Percentiles rank a stretch among this genome's conserved stretches.
Conservation (phyloP, 805 yeast species). For the Metahyphopichia silvanorum region DNA sequence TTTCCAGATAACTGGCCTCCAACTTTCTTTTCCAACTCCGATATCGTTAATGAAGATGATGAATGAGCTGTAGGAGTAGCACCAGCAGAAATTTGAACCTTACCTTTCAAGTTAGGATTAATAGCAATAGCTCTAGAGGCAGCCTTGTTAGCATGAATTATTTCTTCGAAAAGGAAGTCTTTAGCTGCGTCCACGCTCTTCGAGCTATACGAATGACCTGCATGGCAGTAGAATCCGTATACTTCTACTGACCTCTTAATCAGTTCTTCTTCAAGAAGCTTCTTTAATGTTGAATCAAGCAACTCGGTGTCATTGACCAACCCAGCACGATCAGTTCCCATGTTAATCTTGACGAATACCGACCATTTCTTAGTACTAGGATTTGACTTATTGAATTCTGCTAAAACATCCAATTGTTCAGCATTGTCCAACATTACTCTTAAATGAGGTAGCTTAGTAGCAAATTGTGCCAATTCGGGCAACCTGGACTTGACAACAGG, state of each 20-base stretch:
- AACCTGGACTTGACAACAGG: conserved; percentile 47
- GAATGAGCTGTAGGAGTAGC: conserved; percentile 82
- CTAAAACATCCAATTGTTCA: conserved; percentile 52
- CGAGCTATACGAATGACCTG: conserved; percentile 69
- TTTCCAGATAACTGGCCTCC: conserved; percentile 31
- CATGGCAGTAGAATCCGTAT: conserved; percentile 75
- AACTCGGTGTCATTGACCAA: conserved; percentile 24
- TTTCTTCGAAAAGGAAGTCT: conserved; percentile 50
- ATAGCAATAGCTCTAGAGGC: conserved; percentile 32
- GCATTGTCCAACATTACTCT: conserved; percentile 60
- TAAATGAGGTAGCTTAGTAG: conserved; percentile 40
- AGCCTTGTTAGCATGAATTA: conserved; percentile 55
- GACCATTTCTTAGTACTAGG: conserved; percentile 48
- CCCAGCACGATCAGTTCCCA: conserved; percentile 76
- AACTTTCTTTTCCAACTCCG: conserved; percentile 15
- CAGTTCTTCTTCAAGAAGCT: conserved; percentile 20
- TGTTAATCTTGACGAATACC: conserved; percentile 62
- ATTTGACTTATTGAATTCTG: conserved; percentile 26
- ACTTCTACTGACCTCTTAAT: conserved; percentile 36
- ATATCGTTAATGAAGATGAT: conserved; percentile 26
- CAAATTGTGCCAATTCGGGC: conserved; percentile 44
- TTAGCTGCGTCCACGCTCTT: conserved; percentile 45
- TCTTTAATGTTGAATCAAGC: conserved; percentile 32
- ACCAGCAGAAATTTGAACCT: conserved; percentile 63
- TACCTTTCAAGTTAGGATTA: conserved; percentile 27